These are phyloP conservation scores for Nannizziopsis barbatae DNA, from an alignment of 2,329 filamentous ascomycete genomes.

Conservation along the genomic window DNA sequence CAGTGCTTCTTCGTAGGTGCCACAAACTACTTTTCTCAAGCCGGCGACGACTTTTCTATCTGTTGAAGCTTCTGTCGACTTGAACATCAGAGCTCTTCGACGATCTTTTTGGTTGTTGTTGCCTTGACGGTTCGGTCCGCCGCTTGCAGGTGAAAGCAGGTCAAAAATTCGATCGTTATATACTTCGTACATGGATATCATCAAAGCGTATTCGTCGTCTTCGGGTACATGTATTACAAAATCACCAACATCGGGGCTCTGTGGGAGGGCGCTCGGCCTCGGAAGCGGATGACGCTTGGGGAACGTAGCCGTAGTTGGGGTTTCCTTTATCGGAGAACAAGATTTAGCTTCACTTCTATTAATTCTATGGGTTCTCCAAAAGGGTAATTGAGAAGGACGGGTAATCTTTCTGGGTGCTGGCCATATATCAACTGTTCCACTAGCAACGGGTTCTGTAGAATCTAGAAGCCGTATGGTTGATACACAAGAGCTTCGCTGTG, in stretches of 20 bases:
- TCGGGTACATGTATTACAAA: constrained; percentile 56
- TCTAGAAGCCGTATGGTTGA: constrained; percentile 13
- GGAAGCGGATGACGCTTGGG: constrained; percentile 52
- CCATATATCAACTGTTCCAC: not conserved
- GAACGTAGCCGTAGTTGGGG: constrained; percentile 44
- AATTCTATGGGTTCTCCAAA: constrained; percentile 20
- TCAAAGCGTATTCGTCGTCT: constrained; percentile 68
- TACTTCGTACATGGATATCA: constrained; percentile 97
- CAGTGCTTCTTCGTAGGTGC: constrained; percentile 68
- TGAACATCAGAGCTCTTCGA: constrained; percentile 80
- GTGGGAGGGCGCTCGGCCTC: constrained; percentile 59
- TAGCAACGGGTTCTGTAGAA: not conserved
- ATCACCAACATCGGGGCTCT: constrained; percentile 61
- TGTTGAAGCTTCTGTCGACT: constrained; percentile 73
- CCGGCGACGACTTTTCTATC: constrained; percentile 94
- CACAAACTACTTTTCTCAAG: constrained; percentile 78
- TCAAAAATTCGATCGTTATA: constrained; percentile 99
- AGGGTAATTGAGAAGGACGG: constrained; percentile 19
- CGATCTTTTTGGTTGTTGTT: constrained; percentile 48
- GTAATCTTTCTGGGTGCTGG: constrained; percentile 3
- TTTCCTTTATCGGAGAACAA: constrained; percentile 41
- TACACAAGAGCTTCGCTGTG: constrained; percentile 8
- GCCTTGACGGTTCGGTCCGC: constrained; percentile 31
- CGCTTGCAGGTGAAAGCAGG: constrained; percentile 51
- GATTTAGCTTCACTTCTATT: constrained; percentile 29